Percentiles rank a stretch among this genome's conserved stretches.
Evolutionary conservation across 352 stramenopile genomes (phyloP).

Genomic region (Pythium folliculosum): DNA sequence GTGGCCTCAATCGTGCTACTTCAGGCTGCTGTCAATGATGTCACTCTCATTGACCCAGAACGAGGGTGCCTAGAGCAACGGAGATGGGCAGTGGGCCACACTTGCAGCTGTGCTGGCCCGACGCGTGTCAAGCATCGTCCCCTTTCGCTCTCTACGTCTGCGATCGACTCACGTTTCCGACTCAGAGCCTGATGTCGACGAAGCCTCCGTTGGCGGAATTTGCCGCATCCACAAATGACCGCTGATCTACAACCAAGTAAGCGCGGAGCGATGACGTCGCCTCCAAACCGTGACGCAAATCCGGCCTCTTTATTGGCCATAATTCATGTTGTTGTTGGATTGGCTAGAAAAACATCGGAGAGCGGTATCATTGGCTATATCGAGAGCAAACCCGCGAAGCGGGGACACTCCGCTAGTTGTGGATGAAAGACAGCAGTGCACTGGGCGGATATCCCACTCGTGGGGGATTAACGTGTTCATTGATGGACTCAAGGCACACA

Average conservation of each 20-base stretch:
- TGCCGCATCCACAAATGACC: background rate
- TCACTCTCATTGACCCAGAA: constrained; percentile 8
- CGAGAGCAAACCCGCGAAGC: too few species aligned
- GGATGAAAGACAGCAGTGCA: constrained; percentile 10
- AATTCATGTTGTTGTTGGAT: too few species aligned
- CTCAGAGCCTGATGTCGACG: too few species aligned
- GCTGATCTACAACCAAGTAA: too few species aligned
- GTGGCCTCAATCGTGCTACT: constrained; percentile 1
- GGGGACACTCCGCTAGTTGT: too few species aligned
- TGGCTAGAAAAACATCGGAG: too few species aligned
- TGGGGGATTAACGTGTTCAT: background rate
- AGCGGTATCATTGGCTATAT: too few species aligned
- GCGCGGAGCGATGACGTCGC: too few species aligned
- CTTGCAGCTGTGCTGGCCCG: background rate
- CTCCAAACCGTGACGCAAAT: too few species aligned
- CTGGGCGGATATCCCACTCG: background rate
- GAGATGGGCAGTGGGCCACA: constrained; percentile 5
- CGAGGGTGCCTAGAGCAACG: background rate
- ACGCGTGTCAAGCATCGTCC: background rate
- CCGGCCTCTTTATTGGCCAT: too few species aligned
- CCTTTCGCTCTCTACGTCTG: background rate
- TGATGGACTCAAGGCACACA: background rate
- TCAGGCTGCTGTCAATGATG: constrained; percentile 1
- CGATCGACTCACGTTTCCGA: background rate
- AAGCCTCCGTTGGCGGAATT: background rate